These are phyloP conservation scores for Cyberlindnera xylosilytica DNA, from an alignment of 805 yeast genomes.

Conservation along the genomic window DNA sequence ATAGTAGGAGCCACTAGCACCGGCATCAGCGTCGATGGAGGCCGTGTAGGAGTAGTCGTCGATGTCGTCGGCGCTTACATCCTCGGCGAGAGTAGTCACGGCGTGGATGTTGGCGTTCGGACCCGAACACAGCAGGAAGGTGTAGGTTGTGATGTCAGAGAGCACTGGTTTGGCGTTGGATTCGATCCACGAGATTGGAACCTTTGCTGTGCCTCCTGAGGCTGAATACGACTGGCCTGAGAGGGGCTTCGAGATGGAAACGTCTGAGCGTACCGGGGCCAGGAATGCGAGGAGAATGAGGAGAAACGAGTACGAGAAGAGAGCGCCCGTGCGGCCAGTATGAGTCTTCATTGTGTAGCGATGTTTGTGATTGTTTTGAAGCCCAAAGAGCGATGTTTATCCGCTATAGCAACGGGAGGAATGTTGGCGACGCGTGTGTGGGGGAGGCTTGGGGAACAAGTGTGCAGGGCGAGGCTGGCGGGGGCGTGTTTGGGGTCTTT, in stretches of 20 bases:
- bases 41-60: slow-evolving; percentile 37
- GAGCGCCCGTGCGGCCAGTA: no score
- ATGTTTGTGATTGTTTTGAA: no score
- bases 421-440: background rate
- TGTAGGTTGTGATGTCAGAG: slow-evolving; percentile 39
- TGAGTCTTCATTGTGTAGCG: background rate
- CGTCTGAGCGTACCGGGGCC: slow-evolving; percentile 21
- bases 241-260: slow-evolving; percentile 27
- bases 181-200: slow-evolving; percentile 51
- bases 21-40: slow-evolving; percentile 38
- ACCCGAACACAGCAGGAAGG: slow-evolving; percentile 69
- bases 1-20: slow-evolving; percentile 66
- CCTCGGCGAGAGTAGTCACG: slow-evolving; percentile 29
- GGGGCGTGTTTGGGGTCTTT: no score
- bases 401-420: no score
- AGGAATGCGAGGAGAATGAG: slow-evolving; percentile 1
- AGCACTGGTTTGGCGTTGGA: slow-evolving; percentile 48
- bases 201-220: slow-evolving; percentile 27
- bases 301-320: background rate
- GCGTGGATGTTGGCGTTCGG: slow-evolving; percentile 46
- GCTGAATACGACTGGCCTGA: slow-evolving; percentile 18
- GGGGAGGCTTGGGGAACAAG: background rate
- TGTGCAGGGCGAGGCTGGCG: no score
- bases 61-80: slow-evolving; percentile 30
- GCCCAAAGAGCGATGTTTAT: no score